Evolutionary conservation across 805 yeast genomes (phyloP), one percentile per base, ranked within the genome.

Genomic region (Scheffersomyces stipitis): DNA sequence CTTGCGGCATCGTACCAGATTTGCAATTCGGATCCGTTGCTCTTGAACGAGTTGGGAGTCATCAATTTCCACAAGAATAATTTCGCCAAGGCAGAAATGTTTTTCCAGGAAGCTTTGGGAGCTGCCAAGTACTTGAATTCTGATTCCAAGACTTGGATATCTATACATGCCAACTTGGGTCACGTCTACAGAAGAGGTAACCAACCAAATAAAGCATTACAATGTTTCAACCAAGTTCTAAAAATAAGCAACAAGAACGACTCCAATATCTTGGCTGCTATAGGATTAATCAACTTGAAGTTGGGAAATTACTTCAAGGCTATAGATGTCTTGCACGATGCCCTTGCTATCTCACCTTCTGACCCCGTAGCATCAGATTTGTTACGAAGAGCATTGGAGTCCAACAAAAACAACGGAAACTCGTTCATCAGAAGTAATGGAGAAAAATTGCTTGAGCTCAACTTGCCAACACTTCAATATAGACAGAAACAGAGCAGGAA

Each of bases 41-140:
- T 93, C 30, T 69, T 93, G 43, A 93, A 93, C 59, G 99, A 93
- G 57, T 65, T 91, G 56, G 99, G 97, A 4, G 98, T 93, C 2
- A 77, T 90, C n/a, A 73, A 80, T 51, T 93, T 86, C 56, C 90
- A 91, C 56, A 82, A 79, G 49, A 70, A 73, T 41, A 84, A 86
- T 37, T 69, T 83, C 18, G 55, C 61, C 9, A 78, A 72, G 44
- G 93, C 97, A 0, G 93, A 88, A 54, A 60, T 69, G 17, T 84
- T 72, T 52, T 77, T 90, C 51, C 69, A 73, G 30, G 80, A 79
- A 49, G 96, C 96, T 0, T 61, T 86, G 30, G 70, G 73, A 8
- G 84, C 86, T 1, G 83, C 93, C 1, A 77, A 71, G 45, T 71
- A 74, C 39, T 66, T 86, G 41, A 82, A 84, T 47, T 78, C 90